Base-by-base conservation (phyloP, 2,329 filamentous ascomycete species). In the Metarhizium brunneum region DNA sequence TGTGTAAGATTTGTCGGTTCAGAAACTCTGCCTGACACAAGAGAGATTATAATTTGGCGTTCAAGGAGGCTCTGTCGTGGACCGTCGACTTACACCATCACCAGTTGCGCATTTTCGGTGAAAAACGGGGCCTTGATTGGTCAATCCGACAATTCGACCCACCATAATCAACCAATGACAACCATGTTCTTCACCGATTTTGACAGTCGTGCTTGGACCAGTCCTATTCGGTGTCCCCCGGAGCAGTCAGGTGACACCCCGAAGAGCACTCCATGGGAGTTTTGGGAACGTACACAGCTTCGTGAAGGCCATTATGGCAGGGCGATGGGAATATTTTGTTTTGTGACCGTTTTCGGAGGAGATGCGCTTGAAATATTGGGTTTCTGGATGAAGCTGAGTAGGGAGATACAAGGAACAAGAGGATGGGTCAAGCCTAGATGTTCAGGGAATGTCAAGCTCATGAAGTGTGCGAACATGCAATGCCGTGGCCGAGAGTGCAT, bases 1-100 rank as follows among this genome's bases (percentile, higher is more conserved):
- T 69, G 69, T 71, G 67, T 66, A 69, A 71, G 68, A 71, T 67
- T 68, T 64, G 65, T 68, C 64, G 65, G 65, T 68, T 68, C 67
- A 66, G 65, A 57, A 68, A 69, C 66, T 65, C 60, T 67, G 66
- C 66, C 68, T 70, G 69, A 66, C 67, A 66, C 65, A 59, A 63
- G 65, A 68, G 64, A 56, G 67, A 65, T 69, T 71, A 71, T 72
- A 71, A 70, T 69, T 65, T 66, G 68, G 65, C 64, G 63, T 68
- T 62, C 63, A 63, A 63, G 65, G 64, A 66, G 68, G 63, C 63
- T 70, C 67, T 70, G 64, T 50, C 54, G 63, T 62, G 63, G 62
- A 63, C 61, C 63, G 57, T 59, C 56, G 55, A 72, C 70, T 72
- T 72, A 72, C 70, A 72, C 69, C 66, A 66, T 67, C 68, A 61